These are phyloP conservation scores for Tricladium varicosporioides DNA, from an alignment of 2,329 filamentous ascomycete species.

Conservation along the genomic window DNA sequence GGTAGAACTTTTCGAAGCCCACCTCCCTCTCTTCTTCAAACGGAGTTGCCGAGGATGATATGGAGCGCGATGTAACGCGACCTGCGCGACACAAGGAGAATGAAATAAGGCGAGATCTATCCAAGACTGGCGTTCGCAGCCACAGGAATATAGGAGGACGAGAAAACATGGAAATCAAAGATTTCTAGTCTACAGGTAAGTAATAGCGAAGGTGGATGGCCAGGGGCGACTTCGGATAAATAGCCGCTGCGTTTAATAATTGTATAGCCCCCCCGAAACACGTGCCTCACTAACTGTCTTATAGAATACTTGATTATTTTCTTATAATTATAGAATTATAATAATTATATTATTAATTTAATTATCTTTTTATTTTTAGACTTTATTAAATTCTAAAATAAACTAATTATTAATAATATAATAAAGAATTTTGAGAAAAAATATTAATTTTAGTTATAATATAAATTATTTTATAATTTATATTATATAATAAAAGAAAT, in stretches of 20 bases:
- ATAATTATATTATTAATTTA: too few species aligned
- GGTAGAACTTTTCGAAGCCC: constrained; percentile 26
- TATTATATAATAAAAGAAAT: too few species aligned
- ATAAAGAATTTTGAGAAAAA: too few species aligned
- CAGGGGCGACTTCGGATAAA: constrained; percentile 10
- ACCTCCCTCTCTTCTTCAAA: constrained; percentile 26
- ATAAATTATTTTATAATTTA: too few species aligned
- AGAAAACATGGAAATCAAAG: constrained; percentile 21
- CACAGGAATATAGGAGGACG: constrained; percentile 20
- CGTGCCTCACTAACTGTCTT: too few species aligned
- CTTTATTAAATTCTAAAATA: too few species aligned
- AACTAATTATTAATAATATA: too few species aligned
- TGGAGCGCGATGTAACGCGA: constrained; percentile 19
- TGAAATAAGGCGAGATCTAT: constrained; percentile 21
- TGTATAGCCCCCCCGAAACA: constrained; percentile 3
- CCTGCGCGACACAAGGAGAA: constrained; percentile 19
- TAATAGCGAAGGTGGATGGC: constrained; percentile 16
- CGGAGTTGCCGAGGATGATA: constrained; percentile 19
- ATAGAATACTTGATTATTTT: too few species aligned
- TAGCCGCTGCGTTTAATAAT: constrained; percentile 5
- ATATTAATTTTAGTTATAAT: too few species aligned
- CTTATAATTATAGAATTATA: too few species aligned
- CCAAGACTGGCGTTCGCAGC: constrained; percentile 21
- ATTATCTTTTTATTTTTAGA: too few species aligned
- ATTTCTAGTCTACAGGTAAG: constrained; percentile 16